phyloP scores from a whole-genome alignment of 108 stramenopile species.

The Cyclostephanos invisitatus region DNA sequence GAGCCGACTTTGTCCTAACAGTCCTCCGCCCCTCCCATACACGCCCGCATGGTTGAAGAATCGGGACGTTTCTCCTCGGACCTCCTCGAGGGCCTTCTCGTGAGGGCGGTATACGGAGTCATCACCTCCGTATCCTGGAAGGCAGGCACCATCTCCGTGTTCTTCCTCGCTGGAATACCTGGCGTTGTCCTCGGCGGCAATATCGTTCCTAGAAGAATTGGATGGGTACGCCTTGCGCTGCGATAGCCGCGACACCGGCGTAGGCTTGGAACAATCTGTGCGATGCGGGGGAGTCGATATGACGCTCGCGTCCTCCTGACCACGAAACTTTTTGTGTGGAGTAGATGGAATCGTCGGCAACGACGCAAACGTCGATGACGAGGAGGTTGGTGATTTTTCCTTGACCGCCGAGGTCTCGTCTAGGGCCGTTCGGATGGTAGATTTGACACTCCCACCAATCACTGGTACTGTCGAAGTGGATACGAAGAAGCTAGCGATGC shows the following conservation, averaged over 20 bases:
- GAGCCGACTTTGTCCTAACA: constrained; percentile 13
- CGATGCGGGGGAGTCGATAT: neutral
- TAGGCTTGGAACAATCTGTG: neutral
- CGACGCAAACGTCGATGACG: neutral
- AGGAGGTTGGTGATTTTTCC: neutral
- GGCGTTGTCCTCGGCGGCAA: neutral
- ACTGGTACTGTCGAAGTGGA: neutral
- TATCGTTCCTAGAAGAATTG: neutral
- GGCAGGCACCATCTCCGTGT: neutral
- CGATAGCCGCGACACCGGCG: constrained; percentile 4
- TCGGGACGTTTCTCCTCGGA: neutral
- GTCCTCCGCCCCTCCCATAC: neutral
- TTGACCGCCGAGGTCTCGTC: neutral
- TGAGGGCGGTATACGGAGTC: neutral
- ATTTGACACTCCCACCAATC: neutral
- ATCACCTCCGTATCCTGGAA: neutral
- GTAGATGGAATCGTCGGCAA: constrained; percentile 16
- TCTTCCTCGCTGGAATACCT: constrained; percentile 22
- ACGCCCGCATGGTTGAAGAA: neutral
- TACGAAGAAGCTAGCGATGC: constrained; percentile 17
- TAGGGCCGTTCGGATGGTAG: neutral
- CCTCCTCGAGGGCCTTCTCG: constrained; percentile 12
- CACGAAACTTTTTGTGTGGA: constrained; percentile 3
- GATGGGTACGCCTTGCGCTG: neutral
- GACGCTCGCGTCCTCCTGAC: neutral